Base-by-base conservation (phyloP, 176 grass and related monocot genomes). In the Cenchrus purpureus region DNA sequence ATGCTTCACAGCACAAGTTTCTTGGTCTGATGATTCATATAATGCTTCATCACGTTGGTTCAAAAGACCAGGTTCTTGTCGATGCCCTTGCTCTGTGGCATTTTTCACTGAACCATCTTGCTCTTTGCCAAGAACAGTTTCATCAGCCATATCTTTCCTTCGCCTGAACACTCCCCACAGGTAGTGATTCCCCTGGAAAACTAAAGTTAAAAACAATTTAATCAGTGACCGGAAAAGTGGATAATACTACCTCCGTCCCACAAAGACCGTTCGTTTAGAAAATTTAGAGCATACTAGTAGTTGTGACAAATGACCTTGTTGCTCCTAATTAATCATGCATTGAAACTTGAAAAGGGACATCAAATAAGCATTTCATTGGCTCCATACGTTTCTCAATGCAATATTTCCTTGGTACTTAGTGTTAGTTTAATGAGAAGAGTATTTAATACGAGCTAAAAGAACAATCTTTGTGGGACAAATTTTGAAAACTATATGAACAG, bases 101-200 rank as follows among this genome's bases (percentile, higher is more conserved):
- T 3, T 55, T 61, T 61, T 61, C n/a, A 10, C 68, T 65, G 61
- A 37, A 79, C 12, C 49, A 88, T 58, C 40, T 72, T 58, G 74
- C 79, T 78, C 44, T 85, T 84, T 32, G 49, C 52, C 69, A 37
- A 55, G 65, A 62, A 31, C 34, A 89, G 8, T 28, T 71, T 65
- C 71, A 66, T 56, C 37, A 77, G 63, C 32, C 16, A 29, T 50
- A 71, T 77, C 57, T 79, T 84, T 58, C 68, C 69, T 86, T 40
- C n/a, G 37, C 51, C 53, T 94, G 65, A 86, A 94, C 46, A 72
- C 75, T 49, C 92, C 92, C 92, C 89, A 91, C 13, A 94, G 67
- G 80, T 89, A 94, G 79, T 80, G 49, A 48, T 89, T 91, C 16
- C 62, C 79, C 59, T 84, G 89, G 77, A 88, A 91, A 65, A 85